Base-by-base conservation (phyloP, 2,329 filamentous ascomycete genomes). In the Arthrobotrys sphaeroides region DNA sequence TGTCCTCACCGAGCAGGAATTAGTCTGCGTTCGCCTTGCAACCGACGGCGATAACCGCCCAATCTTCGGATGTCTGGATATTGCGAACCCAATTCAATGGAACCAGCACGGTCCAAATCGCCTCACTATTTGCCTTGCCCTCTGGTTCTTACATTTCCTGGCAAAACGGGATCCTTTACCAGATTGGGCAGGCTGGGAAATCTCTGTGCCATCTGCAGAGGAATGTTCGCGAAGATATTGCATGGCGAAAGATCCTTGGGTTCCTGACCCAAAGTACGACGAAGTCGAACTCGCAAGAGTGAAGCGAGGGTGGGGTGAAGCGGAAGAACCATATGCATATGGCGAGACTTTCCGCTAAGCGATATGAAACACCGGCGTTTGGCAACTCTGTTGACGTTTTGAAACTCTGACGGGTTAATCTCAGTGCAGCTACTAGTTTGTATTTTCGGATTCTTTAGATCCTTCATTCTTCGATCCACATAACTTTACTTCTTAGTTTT, bases 181-280 rank as follows among this genome's bases (percentile, higher is more conserved):
- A 7, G 49, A 74, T 59, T 74, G 70, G 70, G 62, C 62, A 1
- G 70, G 70, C 9, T 74, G 70, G 70, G 70, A 74, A 28, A 62
- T 74, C 36, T 33, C n/a, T 26, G 57, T 74, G 0, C 70, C 70
- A 26, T 20, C 70, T 7, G 62, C 70, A 20, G 70, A 74, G 36
- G 70, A 74, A n/a, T 74, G 70, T 28, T 74, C 70, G 43, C 70
- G 70, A 33, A 59, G 64, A 59, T 74, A 74, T 28, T 74, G 70
- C 24, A 74, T 74, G 70, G 24, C 31, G 9, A 74, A 74, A 55
- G 70, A 74, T 33, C 70, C 70, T 5, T 74, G 70, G 70, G 70
- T 74, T 22, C 70, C 70, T 31, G 70, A 74, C 59, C 70, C 70
- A 12, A 74, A 68, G 36, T 65, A 45, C n/a, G 70, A 74, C 31